Evolutionary conservation across 495 filamentous ascomycete species (phyloP).

Genomic region (Neurospora sp.): DNA sequence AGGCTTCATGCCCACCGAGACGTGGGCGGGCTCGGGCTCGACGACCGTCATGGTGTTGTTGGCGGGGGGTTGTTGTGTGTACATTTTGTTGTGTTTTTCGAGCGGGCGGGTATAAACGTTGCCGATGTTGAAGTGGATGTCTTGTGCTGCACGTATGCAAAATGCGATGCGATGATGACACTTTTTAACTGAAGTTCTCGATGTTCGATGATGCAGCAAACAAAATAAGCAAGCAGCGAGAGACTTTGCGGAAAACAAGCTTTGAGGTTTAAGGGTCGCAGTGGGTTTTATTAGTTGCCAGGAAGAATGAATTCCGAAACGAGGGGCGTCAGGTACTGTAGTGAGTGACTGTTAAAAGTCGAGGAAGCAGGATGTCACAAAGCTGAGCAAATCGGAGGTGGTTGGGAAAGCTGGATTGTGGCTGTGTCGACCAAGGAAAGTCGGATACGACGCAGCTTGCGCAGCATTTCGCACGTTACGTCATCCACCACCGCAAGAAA

Average conservation of each 20-base stretch:
- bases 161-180: background rate
- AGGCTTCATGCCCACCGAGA: background rate
- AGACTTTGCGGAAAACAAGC: background rate
- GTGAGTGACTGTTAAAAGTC: background rate
- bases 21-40: conserved; percentile 6
- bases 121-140: too few relatives aligned
- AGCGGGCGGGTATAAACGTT: too few relatives aligned
- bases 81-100: too few relatives aligned
- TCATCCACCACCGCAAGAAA: background rate
- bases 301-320: background rate
- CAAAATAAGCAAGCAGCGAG: background rate
- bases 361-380: background rate
- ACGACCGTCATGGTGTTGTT: background rate
- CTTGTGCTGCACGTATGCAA: too few relatives aligned
- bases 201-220: background rate
- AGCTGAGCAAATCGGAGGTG: background rate
- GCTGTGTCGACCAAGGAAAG: background rate
- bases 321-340: too few relatives aligned
- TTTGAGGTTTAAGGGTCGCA: background rate
- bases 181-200: background rate
- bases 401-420: background rate
- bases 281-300: background rate
- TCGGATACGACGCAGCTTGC: background rate
- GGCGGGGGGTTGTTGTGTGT: background rate
- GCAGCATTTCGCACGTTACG: background rate